Base-by-base conservation (phyloP, 2,329 filamentous ascomycete genomes). In the Cytospora piceicola region DNA sequence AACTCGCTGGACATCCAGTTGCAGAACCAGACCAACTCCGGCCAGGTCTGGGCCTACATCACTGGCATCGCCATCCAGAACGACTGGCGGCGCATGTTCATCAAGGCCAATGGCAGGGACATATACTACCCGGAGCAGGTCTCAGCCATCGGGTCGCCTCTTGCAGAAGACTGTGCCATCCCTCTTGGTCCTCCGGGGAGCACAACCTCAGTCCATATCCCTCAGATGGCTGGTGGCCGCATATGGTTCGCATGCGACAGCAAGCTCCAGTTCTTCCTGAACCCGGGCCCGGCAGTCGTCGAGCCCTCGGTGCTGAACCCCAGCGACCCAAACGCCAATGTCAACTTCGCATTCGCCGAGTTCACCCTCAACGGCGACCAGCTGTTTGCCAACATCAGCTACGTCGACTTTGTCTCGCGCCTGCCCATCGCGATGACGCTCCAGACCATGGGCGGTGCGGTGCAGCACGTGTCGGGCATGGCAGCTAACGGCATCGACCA, bases 281-380 rank as follows among this genome's bases (percentile, higher is more conserved):
- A 91, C 71, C 87, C 86, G 0, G 86, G 86, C 1, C 85, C 88
- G 0, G 86, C 84, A 0, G 79, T 91, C 3, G 87, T 90, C 54
- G 88, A 90, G 74, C 88, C 88, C 1, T 88, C 86, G 5, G 85
- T 89, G n/a, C 83, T 85, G 14, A 90, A 90, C 72, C 80, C 82
- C 0, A 79, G 80, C 11, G 86, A 88, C 68, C 77, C 81, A 9
- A 88, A 88, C 69, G 79, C 79, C 55, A 75, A 78, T 46, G 77
- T 81, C 46, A 78, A 82, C 68, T 88, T 86, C 77, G 78, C 78
- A 52, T 88, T 88, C 72, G 84, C 81, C 76, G 86, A 88, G 74
- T 87, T 89, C 73, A 88, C 86, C 1, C 84, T 83, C 73, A 86
- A 87, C 72, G 69, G 72, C 55, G 76, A 78, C 58, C 82, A 87